Base-by-base conservation (phyloP, 2,329 filamentous ascomycete genomes). In the Diplodia seriata region DNA sequence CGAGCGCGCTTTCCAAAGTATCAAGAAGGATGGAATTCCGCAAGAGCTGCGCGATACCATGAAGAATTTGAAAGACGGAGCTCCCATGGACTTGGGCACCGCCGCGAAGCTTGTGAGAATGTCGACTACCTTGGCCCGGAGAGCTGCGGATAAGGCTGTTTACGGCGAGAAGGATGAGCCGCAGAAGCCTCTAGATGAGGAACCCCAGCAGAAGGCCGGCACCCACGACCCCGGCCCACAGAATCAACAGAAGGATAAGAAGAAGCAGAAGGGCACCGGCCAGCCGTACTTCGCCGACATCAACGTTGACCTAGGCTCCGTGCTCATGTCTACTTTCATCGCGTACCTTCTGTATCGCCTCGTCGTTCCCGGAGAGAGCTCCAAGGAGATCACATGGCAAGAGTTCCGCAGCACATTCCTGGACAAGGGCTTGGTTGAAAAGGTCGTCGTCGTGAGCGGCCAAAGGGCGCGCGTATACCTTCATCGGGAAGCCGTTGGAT, bases 371-470 rank as follows among this genome's bases (percentile, higher is more conserved):
- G 85, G 86, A 23, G 89, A 91, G 70, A 85, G 84, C 70, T 84
- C 82, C 67, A 85, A 89, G 75, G 94, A 99, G 77, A 97, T 99
- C 69, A 98, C 95, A 67, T 99, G 93, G 92, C 94, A 99, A 81
- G 95, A 99, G 81, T 92, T 99, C 81, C 86, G 92, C 70, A 94
- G 89, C 73, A 95, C 93, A 38, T 98, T 97, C 84, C 85, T 99
- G 69, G 93, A 97, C 81, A 97, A 97, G 84, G 95, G 95, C 8
- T 85, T 99, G 29, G 94, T 99, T 23, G 92, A 97, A 81, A 97
- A 94, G 83, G 86, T 99, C 72, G 89, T 90, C 20, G 90, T 97
- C 40, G 86, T 97, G 63, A 89, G 93, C 73, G 87, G 89, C 71
- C 89, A 88, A 74, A 87, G 87, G 70, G 95, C 98, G 55, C 88